Percentiles rank a stretch among this genome's conserved stretches.
These are phyloP conservation scores for Soucietia sequanensis DNA, from an alignment of 805 yeast species.

Conservation along the genomic window DNA sequence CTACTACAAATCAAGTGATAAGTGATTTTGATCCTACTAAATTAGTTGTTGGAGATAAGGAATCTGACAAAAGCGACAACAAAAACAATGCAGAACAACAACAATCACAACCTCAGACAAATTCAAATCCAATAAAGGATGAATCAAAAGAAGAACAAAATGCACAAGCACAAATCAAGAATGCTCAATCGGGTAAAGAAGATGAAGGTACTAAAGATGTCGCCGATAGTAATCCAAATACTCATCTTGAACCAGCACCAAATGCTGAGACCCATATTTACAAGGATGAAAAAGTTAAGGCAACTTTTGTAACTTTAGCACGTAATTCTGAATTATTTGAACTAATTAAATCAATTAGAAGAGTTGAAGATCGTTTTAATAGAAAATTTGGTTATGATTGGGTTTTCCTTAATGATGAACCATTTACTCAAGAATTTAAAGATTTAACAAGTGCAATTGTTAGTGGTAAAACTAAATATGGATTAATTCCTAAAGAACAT, in stretches of 20 bases:
- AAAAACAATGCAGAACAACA: not conserved
- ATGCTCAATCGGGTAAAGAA: no score
- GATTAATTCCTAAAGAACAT: slow-evolving; percentile 73
- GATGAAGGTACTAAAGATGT: no score
- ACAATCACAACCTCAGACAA: not conserved
- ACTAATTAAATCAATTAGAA: slow-evolving; percentile 62
- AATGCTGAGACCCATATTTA: not conserved
- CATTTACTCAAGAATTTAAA: slow-evolving; percentile 77
- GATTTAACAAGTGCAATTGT: slow-evolving; percentile 60
- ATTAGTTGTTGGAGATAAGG: no score
- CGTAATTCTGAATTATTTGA: slow-evolving; percentile 66
- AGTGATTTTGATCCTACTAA: not conserved
- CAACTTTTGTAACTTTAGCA: slow-evolving; percentile 75
- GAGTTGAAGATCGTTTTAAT: slow-evolving; percentile 88
- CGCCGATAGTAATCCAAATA: no score
- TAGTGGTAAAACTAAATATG: slow-evolving; percentile 76
- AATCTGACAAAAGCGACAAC: not conserved
- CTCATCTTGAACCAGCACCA: not conserved
- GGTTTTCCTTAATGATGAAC: slow-evolving; percentile 88
- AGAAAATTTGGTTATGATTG: slow-evolving; percentile 79
- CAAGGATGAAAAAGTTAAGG: slow-evolving; percentile 20
- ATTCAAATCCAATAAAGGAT: not conserved
- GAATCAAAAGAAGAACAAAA: not conserved
- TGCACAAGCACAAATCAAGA: not conserved
- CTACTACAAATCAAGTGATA: slow-evolving; percentile 1